Base-by-base conservation (phyloP, 2,329 filamentous ascomycete species). In the Atkinsonella texensis region DNA sequence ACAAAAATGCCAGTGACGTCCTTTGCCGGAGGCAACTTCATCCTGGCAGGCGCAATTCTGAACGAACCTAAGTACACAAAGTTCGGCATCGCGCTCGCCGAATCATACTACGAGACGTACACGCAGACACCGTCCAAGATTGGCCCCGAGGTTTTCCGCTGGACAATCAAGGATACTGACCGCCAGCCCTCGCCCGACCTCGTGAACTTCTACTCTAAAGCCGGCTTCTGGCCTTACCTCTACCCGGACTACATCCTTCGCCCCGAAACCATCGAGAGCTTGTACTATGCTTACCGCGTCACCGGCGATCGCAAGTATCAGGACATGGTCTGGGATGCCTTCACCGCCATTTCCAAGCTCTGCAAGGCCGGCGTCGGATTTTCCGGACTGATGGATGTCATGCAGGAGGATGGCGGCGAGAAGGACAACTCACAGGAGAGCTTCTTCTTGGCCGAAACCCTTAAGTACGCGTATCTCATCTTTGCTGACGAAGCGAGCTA, bases 1-100 rank as follows among this genome's bases (percentile, higher is more conserved):
- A 44, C 5, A 23, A 23, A n/a, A 20, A 32, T 13, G 40, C 50
- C 5, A 79, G 76, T 94, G 53, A 85, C 86, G 32, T 93, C 88
- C 66, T 95, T 95, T 62, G 80, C 85, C 52, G 89, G 87, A 33
- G 89, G 89, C 13, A 94, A 84, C 66, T 89, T 94, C 69, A 83
- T 95, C 59, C 78, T 95, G 13, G 89, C 84, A 17, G 89, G 88
- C 3, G 75, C 85, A 20, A 79, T 84, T 1, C 77, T 95, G 40
- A 68, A 75, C 44, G 69, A 79, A 46, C 70, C 79, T 42, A 75
- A 81, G 18, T 90, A 90, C 66, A 73, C 85, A 48, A 70, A 88
- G 46, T 89, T 88, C 57, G 89, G 89, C 11, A 74, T 94, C 13
- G 65, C 75, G 4, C 78, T 95, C 20, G 80, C 87, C 4, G 72